Evolutionary conservation across 2,329 filamentous ascomycete species (phyloP).

Genomic region (Plectosphaerella sp.): DNA sequence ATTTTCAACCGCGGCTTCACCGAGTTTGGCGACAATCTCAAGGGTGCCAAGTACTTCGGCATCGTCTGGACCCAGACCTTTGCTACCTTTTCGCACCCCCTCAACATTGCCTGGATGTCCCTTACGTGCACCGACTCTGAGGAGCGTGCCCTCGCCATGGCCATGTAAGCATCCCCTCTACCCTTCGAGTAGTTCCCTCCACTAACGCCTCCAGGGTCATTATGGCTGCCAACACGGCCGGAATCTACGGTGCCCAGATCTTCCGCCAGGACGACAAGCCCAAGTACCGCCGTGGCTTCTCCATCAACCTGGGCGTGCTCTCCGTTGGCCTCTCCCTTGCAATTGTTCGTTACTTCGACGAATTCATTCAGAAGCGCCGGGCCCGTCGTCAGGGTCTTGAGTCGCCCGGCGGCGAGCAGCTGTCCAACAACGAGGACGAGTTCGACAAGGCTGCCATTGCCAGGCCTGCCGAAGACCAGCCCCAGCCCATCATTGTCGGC

Average conservation of each 20-base stretch:
- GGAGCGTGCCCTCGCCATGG: slow-evolving; percentile 55
- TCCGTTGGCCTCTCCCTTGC: slow-evolving; percentile 36
- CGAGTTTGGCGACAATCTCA: slow-evolving; percentile 25
- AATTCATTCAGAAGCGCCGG: slow-evolving; percentile 14
- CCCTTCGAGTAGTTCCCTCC: not conserved
- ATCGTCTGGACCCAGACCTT: slow-evolving; percentile 53
- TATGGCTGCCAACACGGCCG: slow-evolving; percentile 58
- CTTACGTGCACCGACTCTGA: slow-evolving; percentile 52
- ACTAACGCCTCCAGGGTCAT: slow-evolving; percentile 36
- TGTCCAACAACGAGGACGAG: not conserved
- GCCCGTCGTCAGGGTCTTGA: not conserved
- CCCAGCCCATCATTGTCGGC: not conserved
- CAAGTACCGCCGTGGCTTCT: slow-evolving; percentile 46
- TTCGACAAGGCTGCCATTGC: not conserved
- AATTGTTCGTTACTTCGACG: slow-evolving; percentile 37
- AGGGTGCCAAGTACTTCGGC: slow-evolving; percentile 45
- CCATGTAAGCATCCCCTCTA: slow-evolving; percentile 33
- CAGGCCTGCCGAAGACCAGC: not conserved
- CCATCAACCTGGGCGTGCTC: slow-evolving; percentile 37
- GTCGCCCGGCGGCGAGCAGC: not conserved
- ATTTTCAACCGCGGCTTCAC: slow-evolving; percentile 51
- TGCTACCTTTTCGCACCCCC: slow-evolving; percentile 48
- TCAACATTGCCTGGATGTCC: slow-evolving; percentile 59
- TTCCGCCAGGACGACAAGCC: slow-evolving; percentile 50
- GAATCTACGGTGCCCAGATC: slow-evolving; percentile 57